Percentiles rank a stretch among this genome's conserved stretches.
Conservation (phyloP, 305 asterid species). For the Fraxinus greggii region DNA sequence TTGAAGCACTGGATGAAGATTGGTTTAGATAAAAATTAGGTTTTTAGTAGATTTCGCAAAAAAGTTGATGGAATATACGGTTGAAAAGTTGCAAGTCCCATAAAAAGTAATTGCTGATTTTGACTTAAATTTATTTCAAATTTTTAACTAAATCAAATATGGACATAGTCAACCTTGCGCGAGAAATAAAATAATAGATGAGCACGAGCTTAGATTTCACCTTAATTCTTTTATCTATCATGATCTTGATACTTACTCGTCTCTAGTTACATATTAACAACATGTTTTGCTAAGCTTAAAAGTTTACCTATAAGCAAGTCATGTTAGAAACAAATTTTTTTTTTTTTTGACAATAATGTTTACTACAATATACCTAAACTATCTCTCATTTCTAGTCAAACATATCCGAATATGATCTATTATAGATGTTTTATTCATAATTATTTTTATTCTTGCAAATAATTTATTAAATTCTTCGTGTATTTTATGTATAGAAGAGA, state of each 20-base stretch:
- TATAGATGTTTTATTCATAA: neutral
- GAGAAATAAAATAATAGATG: neutral
- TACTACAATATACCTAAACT: no score
- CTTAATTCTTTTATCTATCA: neutral
- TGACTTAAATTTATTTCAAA: no score
- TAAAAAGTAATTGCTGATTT: no score
- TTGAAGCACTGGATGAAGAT: neutral
- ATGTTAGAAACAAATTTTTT: neutral
- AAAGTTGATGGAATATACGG: no score
- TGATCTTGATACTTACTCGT: neutral
- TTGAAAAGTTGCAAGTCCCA: no score
- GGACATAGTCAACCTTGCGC: neutral
- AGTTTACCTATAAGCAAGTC: neutral
- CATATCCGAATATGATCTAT: neutral
- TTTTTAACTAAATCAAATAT: neutral
- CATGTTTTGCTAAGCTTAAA: neutral
- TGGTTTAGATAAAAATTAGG: no score
- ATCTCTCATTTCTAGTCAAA: no score
- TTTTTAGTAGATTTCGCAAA: no score
- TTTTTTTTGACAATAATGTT: no score
- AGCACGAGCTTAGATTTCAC: neutral
- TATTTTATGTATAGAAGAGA: neutral
- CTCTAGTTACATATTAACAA: neutral
- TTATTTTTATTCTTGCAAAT: neutral
- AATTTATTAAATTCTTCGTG: neutral